These are phyloP conservation scores for Teunomyces barrocoloradensis DNA, from an alignment of 805 yeast species.

Conservation along the genomic window DNA sequence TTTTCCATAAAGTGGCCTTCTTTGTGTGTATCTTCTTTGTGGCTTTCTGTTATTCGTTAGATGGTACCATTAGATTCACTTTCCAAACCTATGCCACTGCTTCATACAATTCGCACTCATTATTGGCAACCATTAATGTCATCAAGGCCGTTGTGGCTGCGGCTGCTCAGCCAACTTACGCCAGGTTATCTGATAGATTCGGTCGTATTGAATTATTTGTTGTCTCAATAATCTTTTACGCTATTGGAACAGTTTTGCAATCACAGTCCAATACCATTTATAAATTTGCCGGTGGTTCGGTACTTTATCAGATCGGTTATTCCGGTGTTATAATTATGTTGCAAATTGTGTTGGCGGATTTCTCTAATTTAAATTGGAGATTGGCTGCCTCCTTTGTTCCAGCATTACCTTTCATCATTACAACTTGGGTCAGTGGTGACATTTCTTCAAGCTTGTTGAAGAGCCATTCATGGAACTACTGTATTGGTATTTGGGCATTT, in stretches of 20 bases:
- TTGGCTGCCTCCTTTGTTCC: constrained; percentile 63
- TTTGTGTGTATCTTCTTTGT: constrained; percentile 51
- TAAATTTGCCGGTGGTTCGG: constrained; percentile 64
- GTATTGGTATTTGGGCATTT: constrained; percentile 78
- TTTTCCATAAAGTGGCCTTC: constrained; percentile 36
- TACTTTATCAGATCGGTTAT: constrained; percentile 49
- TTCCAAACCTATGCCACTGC: constrained; percentile 56
- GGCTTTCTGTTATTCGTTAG: constrained; percentile 60
- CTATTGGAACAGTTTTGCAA: constrained; percentile 62
- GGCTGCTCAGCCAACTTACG: constrained; percentile 63
- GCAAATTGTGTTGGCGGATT: constrained; percentile 61
- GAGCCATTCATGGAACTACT: constrained; percentile 59
- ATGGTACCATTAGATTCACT: constrained; percentile 46
- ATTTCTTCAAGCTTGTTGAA: constrained; percentile 40
- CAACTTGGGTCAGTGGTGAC: constrained; percentile 75
- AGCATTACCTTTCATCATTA: constrained; percentile 69
- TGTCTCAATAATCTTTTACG: constrained; percentile 52
- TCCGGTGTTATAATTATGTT: constrained; percentile 60
- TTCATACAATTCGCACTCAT: constrained; percentile 52
- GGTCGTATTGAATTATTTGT: constrained; percentile 58
- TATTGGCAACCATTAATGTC: constrained; percentile 57
- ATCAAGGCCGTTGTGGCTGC: constrained; percentile 61
- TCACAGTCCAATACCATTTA: constrained; percentile 58
- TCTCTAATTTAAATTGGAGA: constrained; percentile 70
- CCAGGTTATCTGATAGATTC: constrained; percentile 63